These are phyloP conservation scores for Russula virescens DNA, from an alignment of 768 basidiomycete genomes.

Conservation along the genomic window DNA sequence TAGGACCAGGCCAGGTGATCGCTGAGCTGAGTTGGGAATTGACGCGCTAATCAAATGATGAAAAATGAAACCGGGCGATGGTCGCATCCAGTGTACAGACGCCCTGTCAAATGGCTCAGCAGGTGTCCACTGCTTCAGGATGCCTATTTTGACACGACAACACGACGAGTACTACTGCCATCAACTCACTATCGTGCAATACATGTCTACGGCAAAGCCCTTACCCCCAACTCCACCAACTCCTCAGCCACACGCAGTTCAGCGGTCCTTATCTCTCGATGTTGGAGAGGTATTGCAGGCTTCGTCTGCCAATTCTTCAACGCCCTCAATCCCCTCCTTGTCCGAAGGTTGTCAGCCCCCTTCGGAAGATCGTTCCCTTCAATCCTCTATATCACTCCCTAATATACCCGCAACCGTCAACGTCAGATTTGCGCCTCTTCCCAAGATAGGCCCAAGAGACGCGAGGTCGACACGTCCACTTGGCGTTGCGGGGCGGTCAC, in stretches of 20 bases:
- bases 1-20: neutral
- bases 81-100: neutral
- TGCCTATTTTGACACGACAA: neutral
- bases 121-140: neutral
- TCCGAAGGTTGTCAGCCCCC: neutral
- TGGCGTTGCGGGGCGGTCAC: conserved; percentile 36
- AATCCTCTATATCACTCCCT: conserved; percentile 20
- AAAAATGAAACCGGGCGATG: neutral
- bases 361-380: neutral
- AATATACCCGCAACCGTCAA: conserved; percentile 22
- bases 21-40: neutral
- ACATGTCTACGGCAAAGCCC: neutral
- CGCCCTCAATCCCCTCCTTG: conserved; percentile 12
- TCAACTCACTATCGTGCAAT: neutral
- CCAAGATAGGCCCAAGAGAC: conserved; percentile 30
- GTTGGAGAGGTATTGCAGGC: neutral
- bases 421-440: conserved; percentile 36
- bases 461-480: conserved; percentile 31
- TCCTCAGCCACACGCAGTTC: neutral
- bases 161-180: neutral
- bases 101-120: neutral
- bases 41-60: neutral
- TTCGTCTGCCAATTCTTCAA: conserved; percentile 10
- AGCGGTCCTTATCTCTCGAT: conserved; percentile 1
- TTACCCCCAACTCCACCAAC: neutral